Percentiles rank a stretch among this genome's conserved stretches.
phyloP scores from a whole-genome alignment of 768 basidiomycete species.

The Suillus bovinus region DNA sequence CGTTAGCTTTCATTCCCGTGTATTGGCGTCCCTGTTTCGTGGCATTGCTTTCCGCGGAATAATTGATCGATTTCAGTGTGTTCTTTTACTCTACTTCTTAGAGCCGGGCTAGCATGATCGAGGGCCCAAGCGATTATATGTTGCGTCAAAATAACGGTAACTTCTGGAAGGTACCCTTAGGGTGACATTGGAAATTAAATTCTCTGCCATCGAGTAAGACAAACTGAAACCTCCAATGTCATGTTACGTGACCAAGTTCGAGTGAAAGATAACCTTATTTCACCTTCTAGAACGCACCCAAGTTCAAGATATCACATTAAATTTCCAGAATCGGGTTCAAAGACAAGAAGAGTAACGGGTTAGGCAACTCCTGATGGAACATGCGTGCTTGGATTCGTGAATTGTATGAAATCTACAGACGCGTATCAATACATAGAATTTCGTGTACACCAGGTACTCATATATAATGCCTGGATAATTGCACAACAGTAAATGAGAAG shows the following conservation, averaged over 20 bases:
- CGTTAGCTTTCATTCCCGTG: not conserved
- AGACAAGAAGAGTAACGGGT: not conserved
- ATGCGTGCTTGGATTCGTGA: conserved; percentile 3
- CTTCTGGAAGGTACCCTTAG: not conserved
- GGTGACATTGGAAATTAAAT: not conserved
- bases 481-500: conserved; percentile 10
- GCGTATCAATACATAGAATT: conserved; percentile 24
- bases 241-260: not conserved
- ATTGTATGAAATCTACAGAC: conserved; percentile 8
- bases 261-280: not conserved
- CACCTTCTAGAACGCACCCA: not conserved
- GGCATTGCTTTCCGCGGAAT: conserved; percentile 5
- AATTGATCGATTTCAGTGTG: conserved; percentile 13
- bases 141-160: not conserved
- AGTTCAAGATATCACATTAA: not conserved
- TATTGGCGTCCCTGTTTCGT: conserved; percentile 1
- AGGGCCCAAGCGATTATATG: not conserved
- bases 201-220: not conserved
- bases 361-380: not conserved
- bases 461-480: conserved; percentile 27
- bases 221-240: not conserved
- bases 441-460: conserved; percentile 35
- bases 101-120: not conserved
- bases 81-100: not conserved
- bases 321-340: not conserved